Base-by-base conservation (phyloP, 1,284 basidiomycete species). In the Ustilago crameri region DNA sequence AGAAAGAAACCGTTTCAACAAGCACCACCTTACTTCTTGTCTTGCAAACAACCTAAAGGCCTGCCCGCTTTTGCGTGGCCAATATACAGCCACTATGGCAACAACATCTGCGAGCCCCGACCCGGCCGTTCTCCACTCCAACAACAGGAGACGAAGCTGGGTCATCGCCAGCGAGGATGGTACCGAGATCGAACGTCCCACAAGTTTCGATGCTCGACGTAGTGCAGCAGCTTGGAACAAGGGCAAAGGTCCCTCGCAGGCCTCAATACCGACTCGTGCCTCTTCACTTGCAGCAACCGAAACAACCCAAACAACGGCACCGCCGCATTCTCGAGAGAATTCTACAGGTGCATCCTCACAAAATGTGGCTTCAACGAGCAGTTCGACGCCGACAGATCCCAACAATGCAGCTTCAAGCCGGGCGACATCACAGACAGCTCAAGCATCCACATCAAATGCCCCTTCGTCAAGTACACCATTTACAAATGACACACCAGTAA, bases 171-270 rank as follows among this genome's bases (percentile, higher is more conserved):
- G 54, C 52, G 63, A 72, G 34, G 63, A 72, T 24, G 68, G 46
- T 38, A 48, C 59, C 9, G 46, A 58, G 23, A 32, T 43, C 15
- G 23, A 49, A 18, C 34, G 68, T 9, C 62, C 63, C 5, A 50
- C 51, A 46, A 55, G 42, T 43, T 72, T 72, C 27, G 63, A 72
- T 30, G 51, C 63, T 34, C 47, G 69, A 27, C 40, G 56, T 7
- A 67, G 59, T 23, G 69, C 56, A 2, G 69, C 69, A 17, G 69
- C 63, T 2, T 72, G 69, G 69, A 72, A 72, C 59, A 66, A 60
- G 18, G 69, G 69, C 30, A 57, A 63, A 54, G 69, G 69, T 3
- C 69, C 69, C 10, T 67, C 63, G 1, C 51, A 63, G 40, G 63
- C 59, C 3, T 72, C 69, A 18, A 72, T 72, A 43, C 69, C 69